phyloP scores from a whole-genome alignment of 2,329 filamentous ascomycete genomes.

The Colletotrichum truncatum region DNA sequence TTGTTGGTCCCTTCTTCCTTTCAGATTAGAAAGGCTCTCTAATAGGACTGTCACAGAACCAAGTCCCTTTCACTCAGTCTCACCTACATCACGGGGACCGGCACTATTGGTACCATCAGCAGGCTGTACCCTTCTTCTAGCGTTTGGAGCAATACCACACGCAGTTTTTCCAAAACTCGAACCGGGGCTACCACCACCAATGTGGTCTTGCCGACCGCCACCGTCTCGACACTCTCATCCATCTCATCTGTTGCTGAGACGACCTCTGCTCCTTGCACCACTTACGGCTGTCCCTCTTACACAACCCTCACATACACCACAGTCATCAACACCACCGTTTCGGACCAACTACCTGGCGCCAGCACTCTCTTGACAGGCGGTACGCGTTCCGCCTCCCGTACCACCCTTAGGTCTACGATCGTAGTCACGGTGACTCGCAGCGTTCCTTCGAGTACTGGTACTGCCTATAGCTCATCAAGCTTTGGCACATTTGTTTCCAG shows the following conservation, averaged over 20 bases:
- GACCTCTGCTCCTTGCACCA: background rate
- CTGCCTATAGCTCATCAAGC: background rate
- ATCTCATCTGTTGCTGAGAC: background rate
- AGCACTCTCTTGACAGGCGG: too few relatives aligned
- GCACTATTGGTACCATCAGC: slow-evolving; percentile 1
- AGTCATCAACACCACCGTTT: slow-evolving; percentile 17
- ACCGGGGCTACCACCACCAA: background rate
- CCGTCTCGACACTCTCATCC: background rate
- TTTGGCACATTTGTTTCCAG: slow-evolving; percentile 3
- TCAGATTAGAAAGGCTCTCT: background rate
- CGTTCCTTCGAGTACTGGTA: background rate
- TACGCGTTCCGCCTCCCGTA: background rate
- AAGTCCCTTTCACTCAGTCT: too few relatives aligned
- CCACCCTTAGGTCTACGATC: slow-evolving; percentile 12
- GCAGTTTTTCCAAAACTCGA: background rate
- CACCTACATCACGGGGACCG: background rate
- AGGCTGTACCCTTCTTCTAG: background rate
- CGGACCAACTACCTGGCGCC: slow-evolving; percentile 1
- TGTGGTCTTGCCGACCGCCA: background rate
- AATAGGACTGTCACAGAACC: background rate
- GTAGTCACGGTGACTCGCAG: slow-evolving; percentile 12
- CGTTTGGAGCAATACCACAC: slow-evolving; percentile 16
- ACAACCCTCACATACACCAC: slow-evolving; percentile 19
- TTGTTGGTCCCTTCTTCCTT: background rate
- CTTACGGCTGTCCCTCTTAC: slow-evolving; percentile 8